Base-by-base conservation (phyloP, 495 filamentous ascomycete species). In the Penicillium robsamsonii region DNA sequence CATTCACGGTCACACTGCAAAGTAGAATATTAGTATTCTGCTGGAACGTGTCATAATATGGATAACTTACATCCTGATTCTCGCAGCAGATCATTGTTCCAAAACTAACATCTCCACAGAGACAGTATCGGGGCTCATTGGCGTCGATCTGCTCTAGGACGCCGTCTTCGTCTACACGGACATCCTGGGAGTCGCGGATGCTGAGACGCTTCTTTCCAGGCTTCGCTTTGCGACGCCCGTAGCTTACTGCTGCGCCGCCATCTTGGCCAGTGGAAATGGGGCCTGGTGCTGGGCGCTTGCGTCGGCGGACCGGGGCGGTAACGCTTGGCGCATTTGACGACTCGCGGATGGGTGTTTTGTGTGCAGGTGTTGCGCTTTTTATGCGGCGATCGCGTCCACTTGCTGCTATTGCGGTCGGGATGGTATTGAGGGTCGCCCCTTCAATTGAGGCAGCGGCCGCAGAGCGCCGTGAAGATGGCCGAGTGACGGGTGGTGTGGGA, bases 71-170 rank as follows among this genome's bases (percentile, higher is more conserved):
- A 78, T 95, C 85, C 52, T 76, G 74, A 65, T 95, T 96, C 63
- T 97, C 94, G 64, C 94, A 98, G 61, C 86, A 86, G 66, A 98
- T 92, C 94, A 98, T 98, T 25, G 84, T 87, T 48, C 94, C 94
- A 68, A 86, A 96, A 66, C 91, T 96, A 41, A 97, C 91, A 53
- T 93, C 82, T 55, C 91, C 87, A 71, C 94, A 98, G 12, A 94
- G 68, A 70, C 94, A 98, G 69, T 97, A 98, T 48, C 85, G 79
- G 13, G 90, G 86, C 74, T 97, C 94, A 60, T 92, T 80, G 5
- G 90, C 86, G 71, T 96, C 91, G 63, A 96, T 91, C 55, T 87
- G 77, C 63, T 96, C 92, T 7, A 79, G 46, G 0, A 79, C 74
- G 0, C 76, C 76, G 48, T 78, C 76, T 53, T 77, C 72, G 49